Base-by-base conservation (phyloP, 495 filamentous ascomycete genomes). In the Pseudotulostoma volvatum region DNA sequence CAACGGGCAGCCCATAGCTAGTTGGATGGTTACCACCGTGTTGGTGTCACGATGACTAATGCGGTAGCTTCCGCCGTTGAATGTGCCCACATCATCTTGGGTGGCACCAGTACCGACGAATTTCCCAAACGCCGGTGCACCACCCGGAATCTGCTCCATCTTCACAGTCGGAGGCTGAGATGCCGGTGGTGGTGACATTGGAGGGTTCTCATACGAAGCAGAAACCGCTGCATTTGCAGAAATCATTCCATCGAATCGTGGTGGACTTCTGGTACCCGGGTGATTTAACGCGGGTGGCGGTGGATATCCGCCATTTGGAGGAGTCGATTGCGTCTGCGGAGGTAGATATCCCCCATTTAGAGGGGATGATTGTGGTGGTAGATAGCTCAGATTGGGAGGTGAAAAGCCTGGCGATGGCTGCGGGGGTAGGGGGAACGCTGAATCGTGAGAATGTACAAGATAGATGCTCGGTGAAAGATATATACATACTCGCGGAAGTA, bases 1-100 rank as follows among this genome's bases (percentile, higher is more conserved):
- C 33, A 97, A 49, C 0, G 90, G 88, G 50, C 82, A 92, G 3
- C 86, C 88, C 49, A 88, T 76, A 2, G 90, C 88, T 9, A 97
- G 55, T 51, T 94, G 87, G 2, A 97, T 40, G 0, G 92, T 97
- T 33, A 95, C 48, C 31, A 96, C 71, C 0, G 84, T 84, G 52
- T 97, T 97, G 31, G 71, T 76, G 50, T 96, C 87, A 4, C 90
- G 70, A 50, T 97, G 90, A 46, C 84, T 90, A 56, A 97, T 84
- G 15, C 92, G 66, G 52, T 88, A 97, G 44, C 76, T 85, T 7
- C 90, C 90, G 8, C 90, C 90, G 60, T 96, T 95, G 67, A 97
- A 96, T 0, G 80, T 93, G 2, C 90, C 90, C 9, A 87, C 66
- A 38, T 90, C 83, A 55, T 96, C 90, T 19, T 74, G 60, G 2